Evolutionary conservation across 495 filamentous ascomycete genomes (phyloP).

Genomic region (Barbatosphaeria neglecta): DNA sequence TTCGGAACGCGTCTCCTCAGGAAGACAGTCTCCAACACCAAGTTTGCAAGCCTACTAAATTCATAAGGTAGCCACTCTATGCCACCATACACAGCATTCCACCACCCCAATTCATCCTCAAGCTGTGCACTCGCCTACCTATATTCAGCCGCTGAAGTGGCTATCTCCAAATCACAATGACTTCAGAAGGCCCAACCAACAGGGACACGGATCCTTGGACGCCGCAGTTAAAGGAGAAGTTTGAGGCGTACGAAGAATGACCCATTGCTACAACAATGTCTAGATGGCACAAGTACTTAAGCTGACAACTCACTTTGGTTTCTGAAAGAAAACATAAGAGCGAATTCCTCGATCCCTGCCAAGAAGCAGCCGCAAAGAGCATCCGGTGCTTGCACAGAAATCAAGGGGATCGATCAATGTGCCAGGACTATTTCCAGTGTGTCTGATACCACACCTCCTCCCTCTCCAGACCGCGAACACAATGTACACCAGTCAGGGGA

Average conservation of each 20-base stretch:
- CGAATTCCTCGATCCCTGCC: constrained; percentile 88
- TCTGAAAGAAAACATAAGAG: constrained; percentile 61
- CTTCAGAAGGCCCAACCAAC: background rate
- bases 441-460: constrained; percentile 10
- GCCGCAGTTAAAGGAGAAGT: constrained; percentile 31
- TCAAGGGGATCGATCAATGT: constrained; percentile 73
- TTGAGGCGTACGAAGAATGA: constrained; percentile 23
- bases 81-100: too few species aligned
- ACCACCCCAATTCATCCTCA: too few species aligned
- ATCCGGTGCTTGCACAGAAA: constrained; percentile 82
- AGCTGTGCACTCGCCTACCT: too few species aligned
- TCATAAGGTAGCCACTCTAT: too few species aligned
- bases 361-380: constrained; percentile 80
- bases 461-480: background rate
- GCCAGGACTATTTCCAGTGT: constrained; percentile 88
- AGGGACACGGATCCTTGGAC: constrained; percentile 19
- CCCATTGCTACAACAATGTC: background rate
- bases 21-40: too few species aligned
- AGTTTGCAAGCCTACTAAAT: too few species aligned
- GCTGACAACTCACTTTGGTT: background rate
- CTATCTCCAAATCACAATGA: background rate
- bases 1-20: too few species aligned
- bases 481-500: background rate
- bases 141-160: background rate
- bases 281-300: too few species aligned